A percentile compares a stretch with the other conserved stretches of the same genome.
phyloP scores from a whole-genome alignment of 345 rosid genomes.

The Salix caprea region DNA sequence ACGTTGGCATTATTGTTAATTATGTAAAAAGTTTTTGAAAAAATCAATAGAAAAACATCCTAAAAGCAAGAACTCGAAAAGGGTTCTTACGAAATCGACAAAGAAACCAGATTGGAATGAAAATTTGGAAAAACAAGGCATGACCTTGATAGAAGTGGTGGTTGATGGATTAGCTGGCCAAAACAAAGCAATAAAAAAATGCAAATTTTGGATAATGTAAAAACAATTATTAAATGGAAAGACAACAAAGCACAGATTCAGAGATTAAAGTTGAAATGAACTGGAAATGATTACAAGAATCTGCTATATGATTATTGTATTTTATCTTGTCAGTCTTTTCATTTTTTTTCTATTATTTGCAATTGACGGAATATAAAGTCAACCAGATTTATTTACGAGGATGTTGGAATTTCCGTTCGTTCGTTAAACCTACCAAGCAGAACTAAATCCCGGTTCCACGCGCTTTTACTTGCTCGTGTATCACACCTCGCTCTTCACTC shows the following conservation, averaged over 20 bases:
- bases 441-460: neutral
- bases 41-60: neutral
- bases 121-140: neutral
- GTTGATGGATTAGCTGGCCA: neutral
- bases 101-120: neutral
- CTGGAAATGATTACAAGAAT: neutral
- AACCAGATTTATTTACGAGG: neutral
- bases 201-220: neutral
- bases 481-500: neutral
- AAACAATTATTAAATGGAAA: neutral
- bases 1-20: neutral
- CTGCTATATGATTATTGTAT: neutral
- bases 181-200: no score
- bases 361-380: neutral
- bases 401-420: neutral
- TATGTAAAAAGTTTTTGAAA: neutral
- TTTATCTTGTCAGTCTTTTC: neutral
- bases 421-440: neutral
- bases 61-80: neutral
- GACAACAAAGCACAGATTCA: neutral
- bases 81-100: conserved; percentile 11
- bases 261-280: neutral
- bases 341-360: neutral
- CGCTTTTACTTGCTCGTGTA: neutral
- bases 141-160: neutral